phyloP scores from a whole-genome alignment of 352 stramenopile genomes.

The Globisporangium paroecandrum region DNA sequence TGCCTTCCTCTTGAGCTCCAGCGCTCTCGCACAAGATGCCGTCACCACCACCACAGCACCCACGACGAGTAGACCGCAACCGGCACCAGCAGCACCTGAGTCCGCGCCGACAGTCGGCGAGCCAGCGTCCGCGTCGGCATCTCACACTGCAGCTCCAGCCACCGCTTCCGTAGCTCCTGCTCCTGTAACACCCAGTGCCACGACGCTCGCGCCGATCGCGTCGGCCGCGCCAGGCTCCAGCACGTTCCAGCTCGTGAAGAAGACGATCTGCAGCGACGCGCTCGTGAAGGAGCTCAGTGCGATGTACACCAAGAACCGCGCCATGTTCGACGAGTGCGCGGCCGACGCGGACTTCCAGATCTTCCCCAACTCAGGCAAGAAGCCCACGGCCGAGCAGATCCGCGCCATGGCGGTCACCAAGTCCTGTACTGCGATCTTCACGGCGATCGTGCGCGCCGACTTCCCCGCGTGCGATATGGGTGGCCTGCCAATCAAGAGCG shows the following conservation, averaged over 20 bases:
- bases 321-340: conserved; percentile 55
- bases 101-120: neutral
- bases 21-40: neutral
- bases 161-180: neutral
- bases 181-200: neutral
- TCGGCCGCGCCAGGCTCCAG: conserved; percentile 36
- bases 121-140: neutral
- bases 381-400: conserved; percentile 43
- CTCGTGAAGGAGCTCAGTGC: conserved; percentile 41
- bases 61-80: neutral
- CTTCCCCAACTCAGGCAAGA: conserved; percentile 47
- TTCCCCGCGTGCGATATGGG: conserved; percentile 50
- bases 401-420: conserved; percentile 38
- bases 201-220: conserved; percentile 28
- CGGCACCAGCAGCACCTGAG: neutral
- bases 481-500: conserved; percentile 43
- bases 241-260: conserved; percentile 42
- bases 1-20: neutral
- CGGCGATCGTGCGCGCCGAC: conserved; percentile 40
- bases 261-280: conserved; percentile 32
- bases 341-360: conserved; percentile 53
- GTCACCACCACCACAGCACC: neutral
- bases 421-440: conserved; percentile 53
- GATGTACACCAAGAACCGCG: conserved; percentile 57
- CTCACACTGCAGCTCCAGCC: neutral